Base-by-base conservation (phyloP, 495 filamentous ascomycete genomes). In the Filosporella fistucella region DNA sequence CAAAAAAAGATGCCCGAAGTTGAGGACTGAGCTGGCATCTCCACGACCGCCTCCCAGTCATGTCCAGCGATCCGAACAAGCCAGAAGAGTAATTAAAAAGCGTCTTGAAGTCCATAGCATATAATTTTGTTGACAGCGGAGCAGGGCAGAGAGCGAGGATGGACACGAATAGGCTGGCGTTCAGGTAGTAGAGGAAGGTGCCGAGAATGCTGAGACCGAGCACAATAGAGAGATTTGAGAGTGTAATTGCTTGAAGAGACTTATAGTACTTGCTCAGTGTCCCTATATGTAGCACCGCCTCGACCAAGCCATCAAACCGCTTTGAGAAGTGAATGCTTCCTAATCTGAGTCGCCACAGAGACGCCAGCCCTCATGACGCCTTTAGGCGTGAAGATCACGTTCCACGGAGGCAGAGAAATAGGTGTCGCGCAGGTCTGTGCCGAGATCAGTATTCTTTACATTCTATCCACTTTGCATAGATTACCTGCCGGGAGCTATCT, bases 131-230 rank as follows among this genome's bases (percentile, higher is more conserved):
- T 12, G 67, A 74, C 20, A 80, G 81, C n/a, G 80, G 79, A 13
- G 82, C 81, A 10, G 81, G 82, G 8, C 78, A 84, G 56, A 70
- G 74, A 51, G 71, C 77, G 1, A 86, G 81, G 0, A 78, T 84
- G 76, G 75, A 81, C 45, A 76, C 77, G 35, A 86, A 85, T 58
- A 71, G 79, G 2, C 59, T 81, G 21, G 78, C 80, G 9, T 84
- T 86, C 58, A 66, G 77, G 11, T 78, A 84, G 55, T 43, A 26
- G 41, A 43, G 32, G 25, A 43, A 17, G 41, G n/a, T 43, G 18
- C 41, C 23, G 10, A 12, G 44, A 26, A 40, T 41, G 38, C 58
- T 74, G 34, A 55, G 64, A 20, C 57, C 60, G 7, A 69, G 60
- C 9, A 47, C 56, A 9, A n/a, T 61, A 59, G 20, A 69, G 78